phyloP scores from a whole-genome alignment of 129 eudicot genomes.

The Solidago caesia region DNA sequence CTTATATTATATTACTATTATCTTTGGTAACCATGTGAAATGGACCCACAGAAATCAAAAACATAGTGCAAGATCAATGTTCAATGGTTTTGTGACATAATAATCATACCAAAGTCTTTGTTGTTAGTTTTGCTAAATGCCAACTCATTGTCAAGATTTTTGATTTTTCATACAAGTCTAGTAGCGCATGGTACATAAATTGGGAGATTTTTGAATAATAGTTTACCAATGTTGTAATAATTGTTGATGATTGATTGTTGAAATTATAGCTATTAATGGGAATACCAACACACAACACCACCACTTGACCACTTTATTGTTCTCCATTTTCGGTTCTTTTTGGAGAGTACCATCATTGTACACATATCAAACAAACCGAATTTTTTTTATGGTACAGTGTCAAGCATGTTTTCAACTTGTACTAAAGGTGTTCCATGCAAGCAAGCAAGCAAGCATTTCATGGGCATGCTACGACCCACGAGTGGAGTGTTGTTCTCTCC shows the following conservation, averaged over 20 bases:
- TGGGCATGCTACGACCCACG: constrained; percentile 23
- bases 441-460: constrained; percentile 12
- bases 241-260: constrained; percentile 34
- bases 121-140: constrained; percentile 12
- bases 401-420: constrained; percentile 15
- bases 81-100: constrained; percentile 26
- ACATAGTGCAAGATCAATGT: constrained; percentile 24
- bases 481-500: constrained; percentile 6
- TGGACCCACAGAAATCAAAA: constrained; percentile 30
- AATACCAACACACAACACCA: constrained; percentile 22
- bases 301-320: constrained; percentile 27
- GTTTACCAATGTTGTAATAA: constrained; percentile 23
- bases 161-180: constrained; percentile 12
- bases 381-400: constrained; percentile 10
- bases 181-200: constrained; percentile 6
- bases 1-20: constrained; percentile 1
- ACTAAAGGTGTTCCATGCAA: constrained; percentile 14
- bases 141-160: constrained; percentile 14
- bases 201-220: background rate
- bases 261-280: constrained; percentile 25
- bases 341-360: constrained; percentile 25
- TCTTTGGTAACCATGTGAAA: constrained; percentile 31
- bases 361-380: constrained; percentile 18
- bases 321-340: constrained; percentile 19
- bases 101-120: constrained; percentile 32